These are phyloP conservation scores for Aspergillus tamarii DNA, from an alignment of 2,329 filamentous ascomycete genomes.

Conservation along the genomic window DNA sequence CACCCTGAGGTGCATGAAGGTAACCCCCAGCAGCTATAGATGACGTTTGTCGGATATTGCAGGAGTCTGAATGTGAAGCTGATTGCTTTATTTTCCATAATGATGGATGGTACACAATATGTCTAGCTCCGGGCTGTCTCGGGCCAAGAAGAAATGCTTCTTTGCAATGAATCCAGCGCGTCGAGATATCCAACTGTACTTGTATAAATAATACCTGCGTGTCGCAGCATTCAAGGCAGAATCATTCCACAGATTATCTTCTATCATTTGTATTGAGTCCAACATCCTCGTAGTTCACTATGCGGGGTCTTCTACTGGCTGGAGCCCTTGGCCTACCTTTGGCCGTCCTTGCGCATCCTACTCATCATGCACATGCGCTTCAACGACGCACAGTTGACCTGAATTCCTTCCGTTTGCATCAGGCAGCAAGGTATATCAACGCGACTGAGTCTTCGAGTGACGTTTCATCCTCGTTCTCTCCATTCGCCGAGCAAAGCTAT, in stretches of 20 bases:
- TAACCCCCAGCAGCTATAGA: not conserved
- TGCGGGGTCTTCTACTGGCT: constrained; percentile 13
- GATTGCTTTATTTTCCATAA: not conserved
- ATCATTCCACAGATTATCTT: not conserved
- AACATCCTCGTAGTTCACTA: not conserved
- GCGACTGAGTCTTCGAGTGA: not conserved
- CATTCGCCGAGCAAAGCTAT: constrained; percentile 10
- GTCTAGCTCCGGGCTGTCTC: not conserved
- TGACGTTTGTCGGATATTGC: not conserved
- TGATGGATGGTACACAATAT: not conserved
- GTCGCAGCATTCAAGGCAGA: not conserved
- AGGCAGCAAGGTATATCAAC: constrained; percentile 9
- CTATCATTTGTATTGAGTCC: not conserved
- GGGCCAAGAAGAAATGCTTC: not conserved
- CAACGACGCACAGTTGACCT: constrained; percentile 12
- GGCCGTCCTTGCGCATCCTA: constrained; percentile 9
- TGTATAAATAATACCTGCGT: not conserved
- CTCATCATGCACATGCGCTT: not conserved
- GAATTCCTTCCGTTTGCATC: constrained; percentile 11
- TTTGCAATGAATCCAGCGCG: not conserved
- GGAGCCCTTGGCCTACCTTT: constrained; percentile 12
- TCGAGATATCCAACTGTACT: not conserved
- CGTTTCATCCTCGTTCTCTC: not conserved
- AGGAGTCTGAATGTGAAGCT: not conserved
- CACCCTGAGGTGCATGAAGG: not conserved